phyloP scores from a whole-genome alignment of 306 rosid species.

The Cucumis hystrix region DNA sequence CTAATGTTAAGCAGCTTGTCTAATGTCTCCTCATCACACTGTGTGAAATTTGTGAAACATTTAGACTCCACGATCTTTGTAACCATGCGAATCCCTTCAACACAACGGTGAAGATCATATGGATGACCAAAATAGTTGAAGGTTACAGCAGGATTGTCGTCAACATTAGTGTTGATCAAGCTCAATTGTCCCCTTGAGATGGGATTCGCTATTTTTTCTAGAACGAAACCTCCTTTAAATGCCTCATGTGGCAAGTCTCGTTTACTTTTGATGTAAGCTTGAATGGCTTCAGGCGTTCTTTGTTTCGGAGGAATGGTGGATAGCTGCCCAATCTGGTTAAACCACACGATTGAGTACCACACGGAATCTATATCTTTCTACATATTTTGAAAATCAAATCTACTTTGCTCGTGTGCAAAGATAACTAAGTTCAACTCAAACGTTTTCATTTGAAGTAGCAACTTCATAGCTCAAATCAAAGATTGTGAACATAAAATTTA shows the following conservation, averaged over 20 bases:
- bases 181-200: slow-evolving; percentile 57
- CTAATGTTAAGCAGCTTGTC: slow-evolving; percentile 62
- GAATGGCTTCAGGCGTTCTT: slow-evolving; percentile 58
- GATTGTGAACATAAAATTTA: neutral
- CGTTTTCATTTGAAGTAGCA: neutral
- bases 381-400: neutral
- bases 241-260: slow-evolving; percentile 59
- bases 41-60: slow-evolving; percentile 59
- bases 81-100: slow-evolving; percentile 55
- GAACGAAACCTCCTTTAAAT: slow-evolving; percentile 81
- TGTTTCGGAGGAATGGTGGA: slow-evolving; percentile 88
- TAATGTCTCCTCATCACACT: slow-evolving; percentile 21
- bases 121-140: slow-evolving; percentile 95
- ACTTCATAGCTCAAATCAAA: neutral
- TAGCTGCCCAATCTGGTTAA: slow-evolving; percentile 78
- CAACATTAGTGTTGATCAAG: slow-evolving; percentile 46
- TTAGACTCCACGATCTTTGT: slow-evolving; percentile 49
- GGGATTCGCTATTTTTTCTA: slow-evolving; percentile 64
- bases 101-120: slow-evolving; percentile 63
- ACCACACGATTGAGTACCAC: slow-evolving; percentile 1
- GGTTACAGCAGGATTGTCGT: slow-evolving; percentile 67
- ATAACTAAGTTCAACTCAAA: neutral
- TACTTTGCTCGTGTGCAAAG: neutral
- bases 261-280: slow-evolving; percentile 42
- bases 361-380: neutral